Base-by-base conservation (phyloP, 169 alveolate genomes). In the Plasmodium knowlesi region DNA sequence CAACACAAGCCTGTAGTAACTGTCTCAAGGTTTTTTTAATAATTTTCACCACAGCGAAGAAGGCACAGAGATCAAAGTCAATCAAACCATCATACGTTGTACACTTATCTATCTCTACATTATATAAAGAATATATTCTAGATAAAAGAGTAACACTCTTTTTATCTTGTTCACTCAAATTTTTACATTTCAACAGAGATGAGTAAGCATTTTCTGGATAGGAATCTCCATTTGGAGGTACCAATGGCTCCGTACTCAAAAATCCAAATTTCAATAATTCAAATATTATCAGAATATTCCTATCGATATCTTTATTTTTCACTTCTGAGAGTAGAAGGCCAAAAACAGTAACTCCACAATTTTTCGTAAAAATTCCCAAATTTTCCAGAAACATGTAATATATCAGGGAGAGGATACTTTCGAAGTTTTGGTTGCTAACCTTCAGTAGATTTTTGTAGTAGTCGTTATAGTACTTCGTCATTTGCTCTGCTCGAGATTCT, bases 191-290 rank as follows among this genome's bases (percentile, higher is more conserved):
- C 76, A 67, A 43, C 70, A 90, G 61, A 32, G 92, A 71, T 1
- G 95, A 30, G 57, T 90, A 90, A 3, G 95, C 96, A 81, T 96
- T 96, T 25, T 91, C 79, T 6, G 97, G 92, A 41, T 93, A 85
- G 1, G 96, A 46, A 4, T 82, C 86, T 14, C 95, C 97, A 37
- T 85, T 76, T 5, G 96, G 96, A 50, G 95, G 82, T 71, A 95
- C 95, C 46, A 96, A 95, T 4, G 93, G 86, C 28, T 96, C 96
- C 1, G 96, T 95, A 5, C 96, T 95, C 74, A 96, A 94, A 43
- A 94, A 82, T 0, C 97, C 97, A 34, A 95, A 96, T 67, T 96
- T 96, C 92, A 96, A 25, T 83, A 95, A 74, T 74, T 96, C 97
- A 82, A 96, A 85, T 8, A 94, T 76, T 10, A 96, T 73, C 37